Evolutionary conservation across 73 alveolate genomes (phyloP), one percentile per base, ranked within the genome.

Genomic region (Tetrahymena borealis): DNA sequence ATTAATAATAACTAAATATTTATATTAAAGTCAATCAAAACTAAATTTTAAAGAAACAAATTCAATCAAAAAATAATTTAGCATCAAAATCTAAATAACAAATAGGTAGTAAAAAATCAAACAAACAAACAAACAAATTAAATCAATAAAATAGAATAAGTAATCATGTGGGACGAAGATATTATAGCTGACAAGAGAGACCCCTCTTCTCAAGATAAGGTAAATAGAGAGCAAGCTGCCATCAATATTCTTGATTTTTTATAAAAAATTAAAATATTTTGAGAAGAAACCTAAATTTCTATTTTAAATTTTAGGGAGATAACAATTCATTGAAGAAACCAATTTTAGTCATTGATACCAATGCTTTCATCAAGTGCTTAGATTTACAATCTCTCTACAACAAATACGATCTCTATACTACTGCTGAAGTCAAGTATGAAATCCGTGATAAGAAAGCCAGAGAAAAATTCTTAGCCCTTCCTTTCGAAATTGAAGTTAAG

Each of bases 321-420:
- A 18, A 38, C 2, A 40, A 85, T 38, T 85, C 37, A 79, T 79
- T 20, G 38, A 79, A 93, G 39, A 93, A 79, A 91, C 90, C 77
- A 32, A 90, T 79, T 39, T 93, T 93, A 79, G 91, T 93, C 78
- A 60, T 93, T 85, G 95, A 93, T 85, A 92, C 95, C 42, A 93
- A 93, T 79, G 95, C 95, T 24, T 93, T 93, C 33, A 93, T 93
- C 43, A 93, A 79, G 40, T 91, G 91, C 41, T 38, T 93, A 39
- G 78, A 93, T 90, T 93, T 93, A 33, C 85, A 93, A 38, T 40
- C 60, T 33, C 95, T 93, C 32, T 78, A 91, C 90, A 90, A 79
- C 8, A 90, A 93, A 31, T 85, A 93, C 32, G 33, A 90, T 33
- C 79, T 93, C 85, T 20, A 60, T 35, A 93, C 95, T 78, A 91